Conservation (phyloP, 768 basidiomycete genomes). For the Russula earlei region DNA sequence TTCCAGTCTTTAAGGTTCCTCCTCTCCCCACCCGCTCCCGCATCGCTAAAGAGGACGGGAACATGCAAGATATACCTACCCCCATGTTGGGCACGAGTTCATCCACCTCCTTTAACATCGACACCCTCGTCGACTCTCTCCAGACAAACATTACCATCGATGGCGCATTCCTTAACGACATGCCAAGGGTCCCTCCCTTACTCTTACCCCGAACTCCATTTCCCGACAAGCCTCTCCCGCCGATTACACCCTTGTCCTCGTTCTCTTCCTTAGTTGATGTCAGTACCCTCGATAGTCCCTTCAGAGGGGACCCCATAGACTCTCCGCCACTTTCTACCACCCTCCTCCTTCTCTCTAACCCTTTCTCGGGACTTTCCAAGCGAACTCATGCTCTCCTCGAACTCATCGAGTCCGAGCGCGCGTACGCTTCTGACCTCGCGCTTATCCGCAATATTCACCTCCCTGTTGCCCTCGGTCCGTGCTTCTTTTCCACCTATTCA, state of each 20-base stretch:
- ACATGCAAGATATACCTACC: conserved; percentile 20
- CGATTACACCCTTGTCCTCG: conserved; percentile 24
- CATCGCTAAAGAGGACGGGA: conserved; percentile 6
- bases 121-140: conserved; percentile 19
- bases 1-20: conserved; percentile 15
- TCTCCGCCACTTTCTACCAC: conserved; percentile 16
- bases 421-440: conserved; percentile 77
- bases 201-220: conserved; percentile 20
- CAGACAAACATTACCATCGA: conserved; percentile 10
- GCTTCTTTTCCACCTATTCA: conserved; percentile 21
- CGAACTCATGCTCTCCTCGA: conserved; percentile 72
- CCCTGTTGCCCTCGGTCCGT: conserved; percentile 61
- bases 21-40: conserved; percentile 25
- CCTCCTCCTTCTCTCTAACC: conserved; percentile 13
- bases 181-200: conserved; percentile 3
- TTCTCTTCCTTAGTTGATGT: conserved; percentile 14
- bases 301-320: conserved; percentile 1
- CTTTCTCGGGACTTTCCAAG: conserved; percentile 39
- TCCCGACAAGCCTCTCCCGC: conserved; percentile 29
- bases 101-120: conserved; percentile 22
- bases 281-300: conserved; percentile 12
- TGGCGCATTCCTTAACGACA: conserved; percentile 19
- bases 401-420: conserved; percentile 67
- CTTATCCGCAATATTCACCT: conserved; percentile 71
- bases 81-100: conserved; percentile 23